phyloP scores from a whole-genome alignment of 768 basidiomycete genomes.

The Tricholoma furcatifolium region DNA sequence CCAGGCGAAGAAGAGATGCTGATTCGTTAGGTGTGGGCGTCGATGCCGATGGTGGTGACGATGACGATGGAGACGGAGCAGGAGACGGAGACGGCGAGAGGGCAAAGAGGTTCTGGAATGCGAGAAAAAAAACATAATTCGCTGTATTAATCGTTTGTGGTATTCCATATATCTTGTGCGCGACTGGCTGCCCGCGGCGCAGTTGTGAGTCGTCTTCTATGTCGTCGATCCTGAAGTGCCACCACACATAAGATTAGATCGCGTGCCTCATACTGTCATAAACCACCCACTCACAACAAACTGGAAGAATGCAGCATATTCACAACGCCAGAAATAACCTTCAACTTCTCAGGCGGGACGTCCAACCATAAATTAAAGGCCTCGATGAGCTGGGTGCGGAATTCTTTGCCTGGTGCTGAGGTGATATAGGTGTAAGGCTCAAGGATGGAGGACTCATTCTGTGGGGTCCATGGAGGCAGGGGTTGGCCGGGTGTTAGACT shows the following conservation, averaged over 20 bases:
- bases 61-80: too few species aligned
- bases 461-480: too few species aligned
- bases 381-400: conserved; percentile 81
- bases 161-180: conserved; percentile 94
- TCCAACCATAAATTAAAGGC: conserved; percentile 93
- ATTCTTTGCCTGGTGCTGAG: conserved; percentile 89
- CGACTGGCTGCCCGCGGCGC: conserved; percentile 86
- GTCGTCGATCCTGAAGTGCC: conserved; percentile 73
- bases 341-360: conserved; percentile 71
- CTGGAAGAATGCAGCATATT: conserved; percentile 95
- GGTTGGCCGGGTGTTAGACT: too few species aligned
- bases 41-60: too few species aligned
- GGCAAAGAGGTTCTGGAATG: conserved; percentile 78
- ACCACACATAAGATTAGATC: background rate
- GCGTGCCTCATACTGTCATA: too few species aligned
- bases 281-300: conserved; percentile 78
- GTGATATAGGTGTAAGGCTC: conserved; percentile 88
- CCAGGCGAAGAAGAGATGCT: too few species aligned
- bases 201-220: conserved; percentile 91
- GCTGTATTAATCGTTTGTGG: conserved; percentile 97
- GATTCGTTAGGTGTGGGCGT: too few species aligned
- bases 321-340: conserved; percentile 76
- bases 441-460: conserved; percentile 27
- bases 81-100: conserved; percentile 24
- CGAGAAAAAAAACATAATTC: conserved; percentile 96